phyloP scores from a whole-genome alignment of 2,329 filamentous ascomycete species.

The Fusarium guadeloupense region DNA sequence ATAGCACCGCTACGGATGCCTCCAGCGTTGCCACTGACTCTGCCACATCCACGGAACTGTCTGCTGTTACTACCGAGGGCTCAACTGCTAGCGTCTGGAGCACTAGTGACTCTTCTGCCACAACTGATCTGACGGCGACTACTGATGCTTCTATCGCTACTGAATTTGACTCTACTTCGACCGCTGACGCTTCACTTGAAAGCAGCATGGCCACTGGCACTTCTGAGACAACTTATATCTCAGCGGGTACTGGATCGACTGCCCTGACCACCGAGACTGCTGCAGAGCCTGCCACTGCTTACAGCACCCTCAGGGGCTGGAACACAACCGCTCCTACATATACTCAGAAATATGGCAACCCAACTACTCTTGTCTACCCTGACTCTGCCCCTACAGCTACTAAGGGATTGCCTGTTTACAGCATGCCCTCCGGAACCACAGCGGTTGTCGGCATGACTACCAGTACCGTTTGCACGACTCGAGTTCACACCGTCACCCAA shows the following conservation, averaged over 20 bases:
- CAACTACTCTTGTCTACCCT: conserved; percentile 4
- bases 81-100: not conserved
- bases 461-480: conserved; percentile 53
- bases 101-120: not conserved
- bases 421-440: conserved; percentile 13
- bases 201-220: not conserved
- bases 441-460: conserved; percentile 29
- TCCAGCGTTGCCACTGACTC: conserved; percentile 9
- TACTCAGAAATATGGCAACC: conserved; percentile 15
- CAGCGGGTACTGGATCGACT: not conserved
- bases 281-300: conserved; percentile 13
- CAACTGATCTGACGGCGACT: not conserved
- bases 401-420: conserved; percentile 18
- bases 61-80: not conserved
- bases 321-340: conserved; percentile 20
- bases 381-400: not conserved
- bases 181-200: not conserved
- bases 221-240: not conserved
- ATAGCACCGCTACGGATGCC: conserved; percentile 28
- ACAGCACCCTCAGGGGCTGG: conserved; percentile 29
- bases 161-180: not conserved
- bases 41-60: conserved; percentile 3
- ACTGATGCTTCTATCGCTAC: not conserved
- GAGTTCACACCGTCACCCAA: conserved; percentile 63
- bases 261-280: not conserved